Evolutionary conservation across 331 rosid species (phyloP).

Genomic region (Pyracantha coccinea): DNA sequence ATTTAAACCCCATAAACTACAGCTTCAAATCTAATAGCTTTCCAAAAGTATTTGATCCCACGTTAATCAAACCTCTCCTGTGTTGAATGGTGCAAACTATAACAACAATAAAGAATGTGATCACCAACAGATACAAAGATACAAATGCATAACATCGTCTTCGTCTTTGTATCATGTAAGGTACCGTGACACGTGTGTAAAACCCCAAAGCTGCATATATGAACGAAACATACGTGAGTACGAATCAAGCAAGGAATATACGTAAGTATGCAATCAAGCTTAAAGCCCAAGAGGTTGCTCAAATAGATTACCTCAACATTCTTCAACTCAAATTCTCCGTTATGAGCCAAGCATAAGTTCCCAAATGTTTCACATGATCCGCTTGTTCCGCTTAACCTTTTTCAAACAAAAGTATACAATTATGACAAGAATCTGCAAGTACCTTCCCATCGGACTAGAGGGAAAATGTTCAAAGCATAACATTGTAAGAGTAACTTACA

Average conservation of each 20-base stretch:
- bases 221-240: background rate
- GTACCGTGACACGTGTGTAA: slow-evolving; percentile 64
- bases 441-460: background rate
- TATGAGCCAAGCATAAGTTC: slow-evolving; percentile 74
- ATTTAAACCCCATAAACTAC: background rate
- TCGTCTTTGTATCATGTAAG: slow-evolving; percentile 26
- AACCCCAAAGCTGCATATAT: slow-evolving; percentile 91
- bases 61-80: background rate
- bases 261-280: background rate
- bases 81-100: background rate
- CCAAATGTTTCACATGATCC: slow-evolving; percentile 92
- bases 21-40: background rate
- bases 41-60: background rate
- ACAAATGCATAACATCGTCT: slow-evolving; percentile 4
- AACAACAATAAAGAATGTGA: slow-evolving; percentile 3
- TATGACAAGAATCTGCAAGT: slow-evolving; percentile 6
- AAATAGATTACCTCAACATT: slow-evolving; percentile 69
- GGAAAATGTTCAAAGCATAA: background rate
- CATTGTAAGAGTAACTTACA: slow-evolving; percentile 47
- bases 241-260: background rate
- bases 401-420: slow-evolving; percentile 16
- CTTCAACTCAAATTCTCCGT: slow-evolving; percentile 77
- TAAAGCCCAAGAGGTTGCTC: background rate
- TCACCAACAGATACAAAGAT: slow-evolving; percentile 3
- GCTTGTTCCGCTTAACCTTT: slow-evolving; percentile 85